Evolutionary conservation across 2,329 filamentous ascomycete genomes (phyloP).

Genomic region (Fusarium armeniacum): DNA sequence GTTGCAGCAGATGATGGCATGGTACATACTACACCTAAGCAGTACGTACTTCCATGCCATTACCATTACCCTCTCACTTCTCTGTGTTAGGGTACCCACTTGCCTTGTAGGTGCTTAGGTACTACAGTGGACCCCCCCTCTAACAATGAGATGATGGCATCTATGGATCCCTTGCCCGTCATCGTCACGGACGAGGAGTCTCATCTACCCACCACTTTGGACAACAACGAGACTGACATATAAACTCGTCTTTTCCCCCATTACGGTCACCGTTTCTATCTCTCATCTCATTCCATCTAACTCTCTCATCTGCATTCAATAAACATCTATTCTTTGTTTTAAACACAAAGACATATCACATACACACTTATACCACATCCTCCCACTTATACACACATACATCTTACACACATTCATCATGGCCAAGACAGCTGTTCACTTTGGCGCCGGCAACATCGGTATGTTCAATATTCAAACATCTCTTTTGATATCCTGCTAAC

Average conservation of each 20-base stretch:
- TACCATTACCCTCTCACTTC: too few relatives aligned
- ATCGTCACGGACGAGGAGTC: slow-evolving; percentile 17
- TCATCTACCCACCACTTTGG: slow-evolving; percentile 19
- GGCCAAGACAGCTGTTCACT: slow-evolving; percentile 81
- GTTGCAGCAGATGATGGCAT: slow-evolving; percentile 27
- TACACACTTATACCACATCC: background rate
- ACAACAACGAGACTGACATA: slow-evolving; percentile 38
- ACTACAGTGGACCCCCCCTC: background rate
- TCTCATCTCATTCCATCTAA: slow-evolving; percentile 25
- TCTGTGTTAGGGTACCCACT: slow-evolving; percentile 18
- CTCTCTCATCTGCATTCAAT: background rate
- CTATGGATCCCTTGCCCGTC: slow-evolving; percentile 23
- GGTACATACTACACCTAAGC: background rate
- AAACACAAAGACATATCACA: slow-evolving; percentile 5
- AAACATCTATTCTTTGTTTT: slow-evolving; percentile 5
- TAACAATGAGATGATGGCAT: slow-evolving; percentile 34
- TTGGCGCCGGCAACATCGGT: slow-evolving; percentile 89
- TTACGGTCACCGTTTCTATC: slow-evolving; percentile 39
- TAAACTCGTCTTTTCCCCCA: slow-evolving; percentile 42
- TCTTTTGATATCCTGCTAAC: slow-evolving; percentile 24
- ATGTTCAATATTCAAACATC: slow-evolving; percentile 44
- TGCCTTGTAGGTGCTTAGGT: slow-evolving; percentile 18
- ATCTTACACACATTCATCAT: slow-evolving; percentile 53
- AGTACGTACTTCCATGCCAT: background rate
- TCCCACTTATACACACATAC: slow-evolving; percentile 6